Evolutionary conservation across 192 early-diverging fungal genomes (phyloP).

Genomic region (Podila verticillata): DNA sequence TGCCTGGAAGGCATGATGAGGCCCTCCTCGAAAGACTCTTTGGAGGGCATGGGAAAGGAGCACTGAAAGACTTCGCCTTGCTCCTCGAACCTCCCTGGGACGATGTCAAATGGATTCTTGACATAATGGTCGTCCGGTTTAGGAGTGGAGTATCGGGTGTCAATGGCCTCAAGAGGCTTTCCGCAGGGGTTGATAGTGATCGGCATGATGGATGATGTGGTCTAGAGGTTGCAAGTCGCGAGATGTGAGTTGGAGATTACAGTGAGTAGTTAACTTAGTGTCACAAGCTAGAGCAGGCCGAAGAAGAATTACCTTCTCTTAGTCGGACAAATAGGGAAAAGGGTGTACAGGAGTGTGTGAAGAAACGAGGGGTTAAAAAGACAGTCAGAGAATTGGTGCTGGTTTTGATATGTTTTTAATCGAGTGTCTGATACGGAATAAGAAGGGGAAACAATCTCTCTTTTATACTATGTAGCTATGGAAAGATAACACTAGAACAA

Average conservation of each 20-base stretch:
- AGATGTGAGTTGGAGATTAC: background rate
- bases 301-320: too few species aligned
- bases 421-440: too few species aligned
- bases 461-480: too few species aligned
- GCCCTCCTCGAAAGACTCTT: conserved; percentile 2
- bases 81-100: background rate
- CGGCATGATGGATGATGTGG: background rate
- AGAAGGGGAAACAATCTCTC: too few species aligned
- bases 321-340: too few species aligned
- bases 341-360: too few species aligned
- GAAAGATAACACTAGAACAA: too few species aligned
- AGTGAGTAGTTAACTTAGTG: too few species aligned
- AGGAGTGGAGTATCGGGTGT: background rate
- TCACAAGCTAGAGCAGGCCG: too few species aligned
- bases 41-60: conserved; percentile 7
- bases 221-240: background rate
- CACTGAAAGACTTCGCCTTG: conserved; percentile 6
- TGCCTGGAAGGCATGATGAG: background rate
- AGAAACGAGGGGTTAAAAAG: too few species aligned
- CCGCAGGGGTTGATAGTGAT: background rate
- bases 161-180: background rate
- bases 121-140: background rate
- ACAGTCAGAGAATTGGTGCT: too few species aligned
- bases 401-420: too few species aligned
- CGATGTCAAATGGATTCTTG: conserved; percentile 6